Conservation (phyloP, 2,329 filamentous ascomycete genomes). For the Penicillium sp. region DNA sequence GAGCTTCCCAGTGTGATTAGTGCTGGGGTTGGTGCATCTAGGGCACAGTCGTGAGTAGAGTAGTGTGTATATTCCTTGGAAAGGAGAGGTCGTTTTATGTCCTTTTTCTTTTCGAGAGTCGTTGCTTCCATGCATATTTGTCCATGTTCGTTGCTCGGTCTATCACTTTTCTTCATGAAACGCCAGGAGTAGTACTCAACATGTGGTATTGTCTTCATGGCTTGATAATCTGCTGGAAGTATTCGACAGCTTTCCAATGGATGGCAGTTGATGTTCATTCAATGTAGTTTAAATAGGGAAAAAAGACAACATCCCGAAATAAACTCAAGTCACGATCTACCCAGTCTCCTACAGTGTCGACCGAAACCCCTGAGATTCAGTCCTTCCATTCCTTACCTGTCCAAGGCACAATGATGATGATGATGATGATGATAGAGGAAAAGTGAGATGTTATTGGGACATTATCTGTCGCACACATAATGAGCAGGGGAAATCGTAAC, state of each 20-base stretch:
- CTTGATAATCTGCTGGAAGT: neutral
- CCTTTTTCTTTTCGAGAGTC: neutral
- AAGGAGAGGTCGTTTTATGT: neutral
- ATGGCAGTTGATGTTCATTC: neutral
- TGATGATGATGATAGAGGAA: neutral
- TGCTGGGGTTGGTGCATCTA: slow-evolving; percentile 78
- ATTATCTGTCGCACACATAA: neutral
- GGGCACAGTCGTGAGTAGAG: slow-evolving; percentile 37
- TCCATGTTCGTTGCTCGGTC: neutral
- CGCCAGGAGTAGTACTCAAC: neutral
- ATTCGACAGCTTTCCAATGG: neutral
- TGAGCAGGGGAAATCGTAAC: neutral
- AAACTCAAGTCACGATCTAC: neutral
- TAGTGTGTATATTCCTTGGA: neutral
- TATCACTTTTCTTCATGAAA: neutral
- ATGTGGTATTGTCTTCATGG: neutral
- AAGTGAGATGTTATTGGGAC: neutral
- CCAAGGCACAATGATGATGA: neutral
- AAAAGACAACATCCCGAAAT: neutral
- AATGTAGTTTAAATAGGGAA: neutral
- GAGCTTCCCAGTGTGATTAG: slow-evolving; percentile 90
- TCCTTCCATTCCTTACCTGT: neutral
- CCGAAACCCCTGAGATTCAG: neutral
- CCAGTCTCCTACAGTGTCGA: neutral
- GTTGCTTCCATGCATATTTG: neutral